phyloP scores from a whole-genome alignment of 495 filamentous ascomycete genomes.

The Cercophora sp. region DNA sequence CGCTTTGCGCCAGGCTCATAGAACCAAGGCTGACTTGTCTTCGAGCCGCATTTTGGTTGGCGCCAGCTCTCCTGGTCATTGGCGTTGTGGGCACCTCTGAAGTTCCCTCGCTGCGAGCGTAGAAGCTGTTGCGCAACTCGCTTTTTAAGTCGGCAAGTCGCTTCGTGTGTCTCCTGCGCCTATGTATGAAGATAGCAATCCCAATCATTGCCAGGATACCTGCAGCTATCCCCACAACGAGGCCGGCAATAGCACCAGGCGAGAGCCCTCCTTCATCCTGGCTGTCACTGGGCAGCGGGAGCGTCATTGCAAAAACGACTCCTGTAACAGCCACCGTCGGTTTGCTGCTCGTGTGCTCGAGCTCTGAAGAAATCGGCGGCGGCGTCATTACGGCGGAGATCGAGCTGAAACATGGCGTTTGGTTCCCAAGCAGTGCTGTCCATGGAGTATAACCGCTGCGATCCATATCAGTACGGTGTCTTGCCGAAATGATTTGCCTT shows the following conservation, averaged over 20 bases:
- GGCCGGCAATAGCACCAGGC: constrained; percentile 17
- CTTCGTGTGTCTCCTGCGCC: neutral
- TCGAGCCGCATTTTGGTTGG: neutral
- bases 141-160: constrained; percentile 2
- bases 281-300: too few relatives aligned
- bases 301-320: constrained; percentile 16
- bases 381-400: neutral
- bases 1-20: neutral
- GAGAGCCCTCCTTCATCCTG: constrained; percentile 3
- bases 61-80: neutral
- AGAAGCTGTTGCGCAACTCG: constrained; percentile 8
- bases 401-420: constrained; percentile 21
- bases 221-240: constrained; percentile 5
- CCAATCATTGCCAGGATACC: constrained; percentile 6
- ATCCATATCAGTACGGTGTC: neutral
- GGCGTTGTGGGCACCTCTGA: constrained; percentile 8
- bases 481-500: neutral
- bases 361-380: neutral
- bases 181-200: constrained; percentile 4
- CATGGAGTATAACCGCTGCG: constrained; percentile 19
- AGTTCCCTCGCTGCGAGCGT: neutral
- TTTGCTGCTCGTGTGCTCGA: neutral
- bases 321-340: constrained; percentile 14
- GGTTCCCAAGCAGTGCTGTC: constrained; percentile 18
- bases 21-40: neutral